Percentiles rank a stretch among this genome's conserved stretches.
These are phyloP conservation scores for Buxus sempervirens DNA, from an alignment of 164 flowering plant species.

Conservation along the genomic window DNA sequence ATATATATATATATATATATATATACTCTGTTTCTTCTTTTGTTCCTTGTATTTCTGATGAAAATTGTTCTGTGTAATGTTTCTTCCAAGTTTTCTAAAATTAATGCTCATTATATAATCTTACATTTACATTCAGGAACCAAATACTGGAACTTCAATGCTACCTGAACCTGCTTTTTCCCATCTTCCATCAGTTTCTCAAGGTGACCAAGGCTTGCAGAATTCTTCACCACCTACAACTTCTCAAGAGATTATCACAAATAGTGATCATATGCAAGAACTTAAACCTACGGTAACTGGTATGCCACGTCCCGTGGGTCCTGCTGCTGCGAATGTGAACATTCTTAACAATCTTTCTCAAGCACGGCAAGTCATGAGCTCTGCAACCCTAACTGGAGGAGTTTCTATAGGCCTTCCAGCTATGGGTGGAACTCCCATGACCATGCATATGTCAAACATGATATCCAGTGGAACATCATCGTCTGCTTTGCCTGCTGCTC, in stretches of 20 bases:
- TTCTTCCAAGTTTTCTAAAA: neutral
- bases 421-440: constrained; percentile 64
- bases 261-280: constrained; percentile 52
- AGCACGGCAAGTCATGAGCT: constrained; percentile 65
- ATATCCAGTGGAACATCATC: constrained; percentile 88
- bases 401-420: constrained; percentile 65
- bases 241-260: constrained; percentile 63
- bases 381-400: constrained; percentile 63
- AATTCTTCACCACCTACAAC: constrained; percentile 65
- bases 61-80: neutral
- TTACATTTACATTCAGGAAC: constrained; percentile 52
- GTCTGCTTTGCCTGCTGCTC: constrained; percentile 55
- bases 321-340: constrained; percentile 75
- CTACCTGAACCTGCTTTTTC: constrained; percentile 50
- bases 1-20: neutral
- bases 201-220: constrained; percentile 55
- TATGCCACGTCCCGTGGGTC: constrained; percentile 55
- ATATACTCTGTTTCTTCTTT: constrained; percentile 4
- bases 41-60: neutral
- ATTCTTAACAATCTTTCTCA: constrained; percentile 84
- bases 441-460: constrained; percentile 89
- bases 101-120: neutral
- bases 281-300: constrained; percentile 63
- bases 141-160: constrained; percentile 61
- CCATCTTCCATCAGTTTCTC: constrained; percentile 60